Percentiles rank a stretch among this genome's conserved stretches.
phyloP scores from a whole-genome alignment of 495 filamentous ascomycete genomes.

The Aspergillus ellipticus region DNA sequence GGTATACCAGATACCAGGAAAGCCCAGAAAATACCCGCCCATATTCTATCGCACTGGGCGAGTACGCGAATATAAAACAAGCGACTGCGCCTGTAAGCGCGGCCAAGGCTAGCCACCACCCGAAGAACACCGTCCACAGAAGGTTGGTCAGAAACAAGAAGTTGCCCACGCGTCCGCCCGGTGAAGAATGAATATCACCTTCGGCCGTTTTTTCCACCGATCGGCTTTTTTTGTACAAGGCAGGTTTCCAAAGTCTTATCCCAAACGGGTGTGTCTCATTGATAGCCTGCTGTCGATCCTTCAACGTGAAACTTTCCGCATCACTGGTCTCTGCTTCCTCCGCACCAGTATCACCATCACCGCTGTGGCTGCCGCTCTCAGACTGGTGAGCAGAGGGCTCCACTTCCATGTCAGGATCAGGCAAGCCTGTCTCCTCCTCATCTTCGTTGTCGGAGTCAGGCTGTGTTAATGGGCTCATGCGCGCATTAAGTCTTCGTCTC shows the following conservation, averaged over 20 bases:
- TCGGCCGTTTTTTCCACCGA: conserved; percentile 96
- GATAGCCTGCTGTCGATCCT: conserved; percentile 95
- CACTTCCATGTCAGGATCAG: conserved; percentile 25
- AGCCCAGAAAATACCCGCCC: conserved; percentile 81
- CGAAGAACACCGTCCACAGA: conserved; percentile 87
- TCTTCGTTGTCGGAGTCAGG: conserved; percentile 54
- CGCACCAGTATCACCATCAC: conserved; percentile 54
- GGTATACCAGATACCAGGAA: conserved; percentile 84
- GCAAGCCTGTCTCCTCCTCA: conserved; percentile 38
- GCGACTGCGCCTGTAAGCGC: conserved; percentile 66
- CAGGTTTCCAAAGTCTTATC: conserved; percentile 98
- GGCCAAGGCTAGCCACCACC: conserved; percentile 92
- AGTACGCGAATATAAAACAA: conserved; percentile 77
- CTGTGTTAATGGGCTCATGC: conserved; percentile 54
- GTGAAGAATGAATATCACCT: conserved; percentile 94
- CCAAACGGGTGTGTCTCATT: conserved; percentile 99
- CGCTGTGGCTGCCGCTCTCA: conserved; percentile 34
- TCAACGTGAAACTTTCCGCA: conserved; percentile 72
- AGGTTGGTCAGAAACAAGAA: conserved; percentile 84
- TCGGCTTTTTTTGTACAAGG: conserved; percentile 93
- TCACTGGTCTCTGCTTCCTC: conserved; percentile 66
- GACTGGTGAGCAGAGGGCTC: conserved; percentile 2
- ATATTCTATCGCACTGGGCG: conserved; percentile 78
- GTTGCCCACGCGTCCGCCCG: conserved; percentile 79
- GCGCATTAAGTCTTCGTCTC: conserved; percentile 61